These are phyloP conservation scores for Alternaria arborescens DNA, from an alignment of 2,329 filamentous ascomycete genomes.

Conservation along the genomic window DNA sequence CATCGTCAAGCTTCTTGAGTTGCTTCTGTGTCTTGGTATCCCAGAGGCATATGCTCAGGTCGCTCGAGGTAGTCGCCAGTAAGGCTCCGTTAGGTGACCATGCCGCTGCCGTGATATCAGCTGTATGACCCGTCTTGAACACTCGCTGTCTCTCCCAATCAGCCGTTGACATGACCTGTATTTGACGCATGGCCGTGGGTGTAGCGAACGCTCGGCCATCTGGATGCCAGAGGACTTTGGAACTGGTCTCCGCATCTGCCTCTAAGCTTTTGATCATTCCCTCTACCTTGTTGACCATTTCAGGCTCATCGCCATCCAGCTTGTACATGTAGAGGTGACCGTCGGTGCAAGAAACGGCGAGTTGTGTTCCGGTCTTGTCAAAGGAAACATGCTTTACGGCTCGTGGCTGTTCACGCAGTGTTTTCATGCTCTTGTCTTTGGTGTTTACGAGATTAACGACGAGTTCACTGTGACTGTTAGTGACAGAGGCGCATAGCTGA, in stretches of 20 bases:
- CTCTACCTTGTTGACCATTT: slow-evolving; percentile 83
- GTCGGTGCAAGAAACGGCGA: slow-evolving; percentile 86
- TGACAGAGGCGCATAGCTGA: slow-evolving; percentile 4
- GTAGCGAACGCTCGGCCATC: slow-evolving; percentile 91
- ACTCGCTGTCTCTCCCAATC: slow-evolving; percentile 88
- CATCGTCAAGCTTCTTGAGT: slow-evolving; percentile 77
- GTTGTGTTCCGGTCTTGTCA: slow-evolving; percentile 77
- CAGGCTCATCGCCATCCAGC: slow-evolving; percentile 77
- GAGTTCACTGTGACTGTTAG: slow-evolving; percentile 68
- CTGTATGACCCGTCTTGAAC: slow-evolving; percentile 81
- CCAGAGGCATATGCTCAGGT: slow-evolving; percentile 79
- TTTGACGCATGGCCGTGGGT: slow-evolving; percentile 79
- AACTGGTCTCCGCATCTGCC: slow-evolving; percentile 77
- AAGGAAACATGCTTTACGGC: slow-evolving; percentile 93
- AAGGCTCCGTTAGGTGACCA: slow-evolving; percentile 97
- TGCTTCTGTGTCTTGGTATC: slow-evolving; percentile 87
- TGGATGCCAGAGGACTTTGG: slow-evolving; percentile 87
- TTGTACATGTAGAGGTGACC: slow-evolving; percentile 92
- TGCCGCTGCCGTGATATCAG: slow-evolving; percentile 83
- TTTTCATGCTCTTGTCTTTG: slow-evolving; percentile 78
- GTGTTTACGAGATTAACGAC: slow-evolving; percentile 89
- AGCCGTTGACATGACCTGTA: slow-evolving; percentile 83
- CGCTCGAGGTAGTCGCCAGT: slow-evolving; percentile 70
- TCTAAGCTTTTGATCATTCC: slow-evolving; percentile 84
- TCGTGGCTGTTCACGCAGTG: slow-evolving; percentile 82